phyloP scores from a whole-genome alignment of 352 stramenopile genomes.

The Plasmopara halstedii region DNA sequence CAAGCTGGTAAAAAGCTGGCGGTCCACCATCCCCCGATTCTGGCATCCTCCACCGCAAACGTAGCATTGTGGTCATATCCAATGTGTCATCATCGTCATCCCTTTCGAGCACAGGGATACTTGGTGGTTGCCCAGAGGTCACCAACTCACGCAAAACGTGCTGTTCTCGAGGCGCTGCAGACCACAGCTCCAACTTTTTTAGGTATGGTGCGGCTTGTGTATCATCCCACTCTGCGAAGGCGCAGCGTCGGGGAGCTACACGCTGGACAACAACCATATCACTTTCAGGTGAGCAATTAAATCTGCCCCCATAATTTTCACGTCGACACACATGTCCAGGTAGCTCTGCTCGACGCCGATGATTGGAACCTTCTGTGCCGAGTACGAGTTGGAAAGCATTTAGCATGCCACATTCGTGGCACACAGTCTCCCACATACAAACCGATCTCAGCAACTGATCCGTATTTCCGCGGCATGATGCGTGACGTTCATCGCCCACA shows the following conservation, averaged over 20 bases:
- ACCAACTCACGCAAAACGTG: constrained; percentile 58
- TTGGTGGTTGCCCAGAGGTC: constrained; percentile 53
- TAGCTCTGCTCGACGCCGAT: constrained; percentile 55
- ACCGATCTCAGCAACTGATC: constrained; percentile 68
- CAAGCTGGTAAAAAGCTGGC: constrained; percentile 72
- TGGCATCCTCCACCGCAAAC: constrained; percentile 63
- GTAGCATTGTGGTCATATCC: constrained; percentile 63
- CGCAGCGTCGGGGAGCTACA: constrained; percentile 42
- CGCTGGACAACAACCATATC: constrained; percentile 60
- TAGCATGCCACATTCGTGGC: constrained; percentile 86
- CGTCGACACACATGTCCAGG: constrained; percentile 59
- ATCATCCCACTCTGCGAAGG: constrained; percentile 58
- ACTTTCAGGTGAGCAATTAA: constrained; percentile 50
- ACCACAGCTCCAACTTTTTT: constrained; percentile 72
- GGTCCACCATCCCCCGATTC: constrained; percentile 52
- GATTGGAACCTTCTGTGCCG: constrained; percentile 29
- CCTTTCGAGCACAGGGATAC: constrained; percentile 44
- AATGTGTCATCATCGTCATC: constrained; percentile 24
- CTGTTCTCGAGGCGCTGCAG: constrained; percentile 59
- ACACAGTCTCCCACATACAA: constrained; percentile 90
- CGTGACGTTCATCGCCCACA: constrained; percentile 56
- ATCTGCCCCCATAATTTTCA: constrained; percentile 35
- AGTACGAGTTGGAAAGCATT: constrained; percentile 84
- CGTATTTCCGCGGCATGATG: constrained; percentile 67
- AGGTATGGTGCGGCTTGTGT: constrained; percentile 39